A percentile compares a stretch with the other conserved stretches of the same genome.
Evolutionary conservation across 2,329 filamentous ascomycete genomes (phyloP).

Genomic region (Aspergillus flavus): DNA sequence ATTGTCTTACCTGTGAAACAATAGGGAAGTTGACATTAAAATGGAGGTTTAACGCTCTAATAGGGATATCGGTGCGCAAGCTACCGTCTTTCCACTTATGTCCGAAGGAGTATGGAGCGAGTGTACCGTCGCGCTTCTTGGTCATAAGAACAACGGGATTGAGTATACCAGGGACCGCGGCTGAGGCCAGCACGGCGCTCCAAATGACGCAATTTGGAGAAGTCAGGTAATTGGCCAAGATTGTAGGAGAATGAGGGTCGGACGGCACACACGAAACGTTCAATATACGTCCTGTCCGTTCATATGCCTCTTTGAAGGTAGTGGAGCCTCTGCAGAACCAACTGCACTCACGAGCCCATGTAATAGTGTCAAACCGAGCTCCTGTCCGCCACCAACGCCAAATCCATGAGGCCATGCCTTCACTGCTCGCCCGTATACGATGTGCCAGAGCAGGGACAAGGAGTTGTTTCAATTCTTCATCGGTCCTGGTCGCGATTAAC

Average conservation of each 20-base stretch:
- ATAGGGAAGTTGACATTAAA: conserved; percentile 99
- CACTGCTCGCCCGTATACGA: conserved; percentile 82
- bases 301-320: conserved; percentile 93
- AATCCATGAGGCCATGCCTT: conserved; percentile 74
- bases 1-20: conserved; percentile 58
- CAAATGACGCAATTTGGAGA: conserved; percentile 97
- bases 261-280: conserved; percentile 96
- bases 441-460: conserved; percentile 84
- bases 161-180: conserved; percentile 91
- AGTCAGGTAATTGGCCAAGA: conserved; percentile 93
- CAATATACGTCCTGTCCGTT: conserved; percentile 88
- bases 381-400: conserved; percentile 89
- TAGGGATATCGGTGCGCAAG: conserved; percentile 89
- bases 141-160: conserved; percentile 94
- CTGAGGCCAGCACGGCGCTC: conserved; percentile 93
- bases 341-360: conserved; percentile 81
- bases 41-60: conserved; percentile 90
- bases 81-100: conserved; percentile 99
- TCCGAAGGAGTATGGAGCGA: conserved; percentile 91
- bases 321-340: conserved; percentile 93
- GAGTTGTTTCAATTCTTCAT: conserved; percentile 83
- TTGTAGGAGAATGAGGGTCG: conserved; percentile 88
- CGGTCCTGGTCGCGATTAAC: conserved; percentile 83
- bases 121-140: conserved; percentile 74
- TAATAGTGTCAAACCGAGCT: conserved; percentile 88